Evolutionary conservation across 768 basidiomycete genomes (phyloP), one percentile per base, ranked within the genome.

Genomic region (Krasilnikovozyma curviuscula): DNA sequence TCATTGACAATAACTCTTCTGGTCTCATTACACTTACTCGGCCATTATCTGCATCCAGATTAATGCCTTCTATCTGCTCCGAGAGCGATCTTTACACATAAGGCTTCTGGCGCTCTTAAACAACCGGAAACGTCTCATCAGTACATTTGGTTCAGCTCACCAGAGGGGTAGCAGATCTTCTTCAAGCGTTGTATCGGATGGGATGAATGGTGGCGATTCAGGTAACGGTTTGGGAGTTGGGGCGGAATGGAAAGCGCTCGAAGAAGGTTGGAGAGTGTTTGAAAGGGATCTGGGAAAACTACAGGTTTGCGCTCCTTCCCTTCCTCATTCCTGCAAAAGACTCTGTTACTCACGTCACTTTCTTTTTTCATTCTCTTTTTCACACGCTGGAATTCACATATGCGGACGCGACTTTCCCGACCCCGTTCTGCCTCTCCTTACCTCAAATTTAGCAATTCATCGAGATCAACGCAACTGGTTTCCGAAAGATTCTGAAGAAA

Each of bases 401-500:
- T n/a, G n/a, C n/a, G n/a, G n/a, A n/a, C n/a, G n/a, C n/a, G n/a
- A n/a, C n/a, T n/a, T n/a, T n/a, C n/a, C n/a, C 24, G n/a, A 6
- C 16, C 30, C 16, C 42, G 10, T 7, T 4, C 6, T n/a, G 9
- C 29, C n/a, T 32, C 29, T 8, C 18, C 30, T n/a, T n/a, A 19
- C n/a, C n/a, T 18, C 37, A 39, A 25, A 14, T 48, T 14, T 55
- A 89, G 86, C 82, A 86, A 74, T 98, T 89, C 59, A 78, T 98
- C 54, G 93, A 97, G 66, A 81, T 93, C 59, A 98, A 97, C 62
- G 93, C 82, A 6, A 85, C 79, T 9, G 93, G 88, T 3, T 97
- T 97, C 63, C 76, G 89, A 38, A 97, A 97, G 64, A 95, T 97
- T 40, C 66, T 95, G 53, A 97, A 98, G 62, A 98, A 98, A 63